These are phyloP conservation scores for Lagenidium sp. DNA, from an alignment of 352 stramenopile species.

Conservation along the genomic window DNA sequence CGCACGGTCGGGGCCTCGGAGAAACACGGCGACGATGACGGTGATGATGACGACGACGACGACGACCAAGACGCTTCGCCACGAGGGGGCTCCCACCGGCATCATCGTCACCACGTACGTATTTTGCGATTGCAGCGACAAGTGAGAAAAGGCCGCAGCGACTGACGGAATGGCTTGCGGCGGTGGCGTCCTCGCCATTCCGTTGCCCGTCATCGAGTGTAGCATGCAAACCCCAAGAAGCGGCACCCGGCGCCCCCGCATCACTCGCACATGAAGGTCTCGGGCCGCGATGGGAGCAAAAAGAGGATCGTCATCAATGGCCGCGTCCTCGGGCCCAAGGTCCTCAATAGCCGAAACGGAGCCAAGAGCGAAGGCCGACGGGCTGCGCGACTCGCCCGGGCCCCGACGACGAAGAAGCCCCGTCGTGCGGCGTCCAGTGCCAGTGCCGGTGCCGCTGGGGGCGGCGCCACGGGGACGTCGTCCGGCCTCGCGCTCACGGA, in stretches of 20 bases:
- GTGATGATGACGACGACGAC: too few relatives aligned
- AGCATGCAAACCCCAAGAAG: constrained; percentile 18
- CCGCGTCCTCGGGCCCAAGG: constrained; percentile 34
- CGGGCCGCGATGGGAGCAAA: constrained; percentile 9
- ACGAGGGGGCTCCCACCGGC: constrained; percentile 1
- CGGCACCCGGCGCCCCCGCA: constrained; percentile 38
- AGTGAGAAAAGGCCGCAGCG: too few relatives aligned
- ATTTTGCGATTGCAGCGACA: too few relatives aligned
- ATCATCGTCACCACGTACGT: constrained; percentile 10
- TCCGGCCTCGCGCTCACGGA: constrained; percentile 38
- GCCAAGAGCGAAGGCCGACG: too few relatives aligned
- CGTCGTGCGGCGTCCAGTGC: too few relatives aligned
- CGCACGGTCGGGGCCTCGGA: too few relatives aligned
- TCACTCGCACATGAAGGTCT: constrained; percentile 41
- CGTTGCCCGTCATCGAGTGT: neutral
- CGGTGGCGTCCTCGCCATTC: neutral
- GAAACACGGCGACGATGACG: too few relatives aligned
- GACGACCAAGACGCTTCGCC: constrained; percentile 12
- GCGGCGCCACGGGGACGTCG: neutral
- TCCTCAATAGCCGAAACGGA: too few relatives aligned
- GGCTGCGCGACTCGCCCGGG: too few relatives aligned
- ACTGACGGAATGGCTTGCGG: too few relatives aligned
- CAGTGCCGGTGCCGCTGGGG: too few relatives aligned
- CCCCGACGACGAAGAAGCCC: too few relatives aligned
- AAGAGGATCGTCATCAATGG: constrained; percentile 48